Conservation (phyloP, 306 rosid genomes). For the Cucumis melo region DNA sequence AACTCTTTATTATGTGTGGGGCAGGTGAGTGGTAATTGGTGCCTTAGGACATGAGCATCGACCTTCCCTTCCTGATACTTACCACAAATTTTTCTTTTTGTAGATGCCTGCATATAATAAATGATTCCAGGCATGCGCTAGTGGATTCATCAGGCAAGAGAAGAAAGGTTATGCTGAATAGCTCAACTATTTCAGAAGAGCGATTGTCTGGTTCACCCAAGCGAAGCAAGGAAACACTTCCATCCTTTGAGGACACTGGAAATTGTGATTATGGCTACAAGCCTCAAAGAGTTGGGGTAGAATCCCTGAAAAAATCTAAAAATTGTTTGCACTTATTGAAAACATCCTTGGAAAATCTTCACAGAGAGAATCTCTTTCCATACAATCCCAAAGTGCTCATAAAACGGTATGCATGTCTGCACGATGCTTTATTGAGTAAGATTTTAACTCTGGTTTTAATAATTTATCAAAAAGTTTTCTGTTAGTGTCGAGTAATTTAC, state of each 20-base stretch:
- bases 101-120: slow-evolving; percentile 58
- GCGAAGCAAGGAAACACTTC: slow-evolving; percentile 12
- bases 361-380: slow-evolving; percentile 53
- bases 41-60: not conserved
- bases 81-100: not conserved
- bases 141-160: slow-evolving; percentile 51
- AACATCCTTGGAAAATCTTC: slow-evolving; percentile 63
- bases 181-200: slow-evolving; percentile 11
- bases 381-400: slow-evolving; percentile 7
- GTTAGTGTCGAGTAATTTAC: not conserved
- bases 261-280: slow-evolving; percentile 11
- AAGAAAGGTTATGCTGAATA: slow-evolving; percentile 31
- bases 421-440: not conserved
- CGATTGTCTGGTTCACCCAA: slow-evolving; percentile 6
- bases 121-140: slow-evolving; percentile 46
- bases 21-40: not conserved
- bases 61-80: slow-evolving; percentile 4
- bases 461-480: not conserved
- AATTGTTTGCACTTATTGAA: slow-evolving; percentile 56
- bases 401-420: slow-evolving; percentile 1
- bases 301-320: slow-evolving; percentile 36
- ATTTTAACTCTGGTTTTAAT: not conserved
- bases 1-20: not conserved
- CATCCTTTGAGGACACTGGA: not conserved
- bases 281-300: slow-evolving; percentile 5